Base-by-base conservation (phyloP, 2,329 filamentous ascomycete genomes). In the Byssochlamys sp. region DNA sequence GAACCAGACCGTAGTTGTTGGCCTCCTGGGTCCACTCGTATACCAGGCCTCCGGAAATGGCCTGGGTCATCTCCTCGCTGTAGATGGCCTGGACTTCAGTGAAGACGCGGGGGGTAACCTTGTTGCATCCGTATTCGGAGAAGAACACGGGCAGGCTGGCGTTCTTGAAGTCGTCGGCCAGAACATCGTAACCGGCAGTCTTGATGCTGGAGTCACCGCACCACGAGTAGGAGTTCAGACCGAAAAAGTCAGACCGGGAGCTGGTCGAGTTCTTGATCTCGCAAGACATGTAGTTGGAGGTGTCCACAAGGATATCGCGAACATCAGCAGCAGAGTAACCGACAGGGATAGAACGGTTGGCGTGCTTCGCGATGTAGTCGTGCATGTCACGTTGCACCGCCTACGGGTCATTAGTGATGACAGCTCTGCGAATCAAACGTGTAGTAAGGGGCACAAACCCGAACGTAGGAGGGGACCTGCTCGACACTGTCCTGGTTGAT, bases 241-340 rank as follows among this genome's bases (percentile, higher is more conserved):
- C 84, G 64, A 86, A 85, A 73, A 87, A 84, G 68, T 86, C 84
- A 28, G 81, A 79, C 31, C 78, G 76, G 19, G 82, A 83, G 58
- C 68, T 70, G 59, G 83, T 78, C 26, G 73, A 65, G 60, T 78
- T 75, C 56, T 73, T 67, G 45, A 79, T 71, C 39, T 77, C 72
- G 72, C 84, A 87, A 61, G 83, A 78, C 63, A 86, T 74, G 71
- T 86, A 87, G 59, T 79, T 76, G 75, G 80, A 81, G 7, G 81
- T 84, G 61, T 85, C 83, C 60, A 79, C 69, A 29, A 86, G 76
- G 54, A 85, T 78, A n/a, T 79, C 70, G 53, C 81, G 80, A 54
- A 86, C 80, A 69, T 88, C 84, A 26, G 84, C 84, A 57, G 85
- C 84, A 19, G 83, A 85, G 75, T 88, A 88, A 33, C 85, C 85